Conservation (phyloP, 2,329 filamentous ascomycete species). For the Ophiosphaerella herpotricha region DNA sequence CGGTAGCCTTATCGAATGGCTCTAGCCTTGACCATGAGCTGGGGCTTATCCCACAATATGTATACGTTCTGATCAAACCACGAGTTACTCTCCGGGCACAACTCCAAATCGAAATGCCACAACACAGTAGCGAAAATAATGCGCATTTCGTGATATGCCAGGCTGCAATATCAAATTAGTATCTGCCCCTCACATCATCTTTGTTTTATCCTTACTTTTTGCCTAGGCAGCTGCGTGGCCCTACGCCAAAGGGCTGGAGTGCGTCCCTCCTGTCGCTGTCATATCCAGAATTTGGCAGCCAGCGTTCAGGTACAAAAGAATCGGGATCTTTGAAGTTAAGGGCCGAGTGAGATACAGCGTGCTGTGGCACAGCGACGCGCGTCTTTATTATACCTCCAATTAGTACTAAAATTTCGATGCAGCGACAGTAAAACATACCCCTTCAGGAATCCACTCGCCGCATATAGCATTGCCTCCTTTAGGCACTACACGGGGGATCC, state of each 20-base stretch:
- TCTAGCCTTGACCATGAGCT: too few relatives aligned
- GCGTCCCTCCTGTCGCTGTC: conserved; percentile 5
- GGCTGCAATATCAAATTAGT: not conserved
- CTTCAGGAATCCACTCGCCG: not conserved
- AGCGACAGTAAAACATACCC: not conserved
- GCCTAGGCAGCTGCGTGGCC: conserved; percentile 25
- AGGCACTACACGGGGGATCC: conserved; percentile 23
- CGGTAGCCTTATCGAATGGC: too few relatives aligned
- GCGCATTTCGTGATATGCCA: not conserved
- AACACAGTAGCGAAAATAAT: not conserved
- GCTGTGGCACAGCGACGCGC: conserved; percentile 13
- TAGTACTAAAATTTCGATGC: not conserved
- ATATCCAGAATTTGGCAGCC: conserved; percentile 14
- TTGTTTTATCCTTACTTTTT: conserved; percentile 1
- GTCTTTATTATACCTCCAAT: not conserved
- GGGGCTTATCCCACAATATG: not conserved
- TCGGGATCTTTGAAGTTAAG: conserved; percentile 29
- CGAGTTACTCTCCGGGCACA: not conserved
- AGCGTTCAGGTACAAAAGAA: conserved; percentile 32
- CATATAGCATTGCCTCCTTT: conserved; percentile 2
- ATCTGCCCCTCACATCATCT: not conserved
- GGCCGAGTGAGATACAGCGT: conserved; percentile 16
- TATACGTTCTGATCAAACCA: not conserved
- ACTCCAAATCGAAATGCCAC: not conserved
- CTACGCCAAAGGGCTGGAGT: conserved; percentile 16